phyloP scores from a whole-genome alignment of 768 basidiomycete genomes.

The Pleurotus tuoliensis region DNA sequence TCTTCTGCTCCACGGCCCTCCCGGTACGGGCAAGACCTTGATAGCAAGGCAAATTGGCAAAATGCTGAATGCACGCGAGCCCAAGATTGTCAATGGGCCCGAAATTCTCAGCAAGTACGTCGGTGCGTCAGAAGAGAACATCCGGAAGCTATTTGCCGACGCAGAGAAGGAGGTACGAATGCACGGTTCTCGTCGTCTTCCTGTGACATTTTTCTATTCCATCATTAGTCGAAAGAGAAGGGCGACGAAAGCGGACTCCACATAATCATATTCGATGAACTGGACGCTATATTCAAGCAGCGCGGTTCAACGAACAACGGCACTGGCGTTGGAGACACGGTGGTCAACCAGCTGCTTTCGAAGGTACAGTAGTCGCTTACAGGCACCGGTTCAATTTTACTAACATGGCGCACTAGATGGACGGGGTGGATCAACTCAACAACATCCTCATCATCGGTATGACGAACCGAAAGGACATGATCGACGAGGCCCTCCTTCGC shows the following conservation, averaged over 20 bases:
- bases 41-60: conserved; percentile 99
- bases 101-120: conserved; percentile 98
- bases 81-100: conserved; percentile 97
- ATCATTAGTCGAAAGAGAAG: conserved; percentile 85
- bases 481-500: conserved; percentile 95
- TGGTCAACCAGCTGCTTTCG: conserved; percentile 96
- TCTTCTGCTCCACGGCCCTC: conserved; percentile 93
- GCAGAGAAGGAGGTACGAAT: conserved; percentile 86
- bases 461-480: conserved; percentile 98
- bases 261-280: conserved; percentile 99
- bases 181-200: neutral
- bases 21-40: conserved; percentile 97
- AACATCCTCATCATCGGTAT: conserved; percentile 99
- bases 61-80: conserved; percentile 97
- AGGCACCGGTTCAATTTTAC: neutral
- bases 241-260: conserved; percentile 95
- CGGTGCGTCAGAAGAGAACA: conserved; percentile 95
- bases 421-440: conserved; percentile 97
- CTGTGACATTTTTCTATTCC: neutral
- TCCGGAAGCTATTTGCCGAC: conserved; percentile 95
- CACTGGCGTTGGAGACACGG: conserved; percentile 97
- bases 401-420: conserved; percentile 66
- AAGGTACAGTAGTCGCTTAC: conserved; percentile 53
- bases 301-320: conserved; percentile 89
- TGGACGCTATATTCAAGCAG: conserved; percentile 98